These are phyloP conservation scores for Barnettozyma hawaiiensis DNA, from an alignment of 1,139 yeast genomes.

Conservation along the genomic window DNA sequence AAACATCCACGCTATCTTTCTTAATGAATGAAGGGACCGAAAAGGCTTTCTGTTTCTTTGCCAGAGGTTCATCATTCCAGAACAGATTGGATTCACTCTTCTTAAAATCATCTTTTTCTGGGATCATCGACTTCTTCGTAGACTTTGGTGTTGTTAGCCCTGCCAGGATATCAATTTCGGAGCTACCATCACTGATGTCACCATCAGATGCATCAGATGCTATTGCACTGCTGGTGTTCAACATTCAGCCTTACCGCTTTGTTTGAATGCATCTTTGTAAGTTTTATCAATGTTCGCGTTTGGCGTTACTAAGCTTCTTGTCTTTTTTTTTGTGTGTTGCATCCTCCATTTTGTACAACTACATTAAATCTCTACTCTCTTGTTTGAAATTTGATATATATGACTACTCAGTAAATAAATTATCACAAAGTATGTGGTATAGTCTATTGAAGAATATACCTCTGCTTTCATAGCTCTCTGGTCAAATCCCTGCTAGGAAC, in stretches of 20 bases:
- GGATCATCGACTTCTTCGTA: background rate
- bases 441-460: too few relatives aligned
- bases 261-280: too few relatives aligned
- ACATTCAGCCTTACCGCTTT: background rate
- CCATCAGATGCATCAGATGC: constrained; percentile 1
- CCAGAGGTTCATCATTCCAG: background rate
- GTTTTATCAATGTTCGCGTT: too few relatives aligned
- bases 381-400: too few relatives aligned
- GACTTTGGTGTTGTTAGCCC: background rate
- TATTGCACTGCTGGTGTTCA: background rate
- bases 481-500: constrained; percentile 13
- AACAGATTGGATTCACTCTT: background rate
- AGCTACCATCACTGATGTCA: background rate
- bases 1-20: constrained; percentile 3
- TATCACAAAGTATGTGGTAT: background rate
- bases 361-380: too few relatives aligned
- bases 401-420: too few relatives aligned
- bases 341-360: too few relatives aligned
- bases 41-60: background rate
- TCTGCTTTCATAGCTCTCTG: background rate
- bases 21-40: constrained; percentile 7
- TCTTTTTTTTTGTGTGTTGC: too few relatives aligned
- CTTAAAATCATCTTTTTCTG: background rate
- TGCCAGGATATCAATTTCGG: background rate
- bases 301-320: too few relatives aligned